Base-by-base conservation (phyloP, 371 early-diverging fungal species). In the Mortierella sp. region DNA sequence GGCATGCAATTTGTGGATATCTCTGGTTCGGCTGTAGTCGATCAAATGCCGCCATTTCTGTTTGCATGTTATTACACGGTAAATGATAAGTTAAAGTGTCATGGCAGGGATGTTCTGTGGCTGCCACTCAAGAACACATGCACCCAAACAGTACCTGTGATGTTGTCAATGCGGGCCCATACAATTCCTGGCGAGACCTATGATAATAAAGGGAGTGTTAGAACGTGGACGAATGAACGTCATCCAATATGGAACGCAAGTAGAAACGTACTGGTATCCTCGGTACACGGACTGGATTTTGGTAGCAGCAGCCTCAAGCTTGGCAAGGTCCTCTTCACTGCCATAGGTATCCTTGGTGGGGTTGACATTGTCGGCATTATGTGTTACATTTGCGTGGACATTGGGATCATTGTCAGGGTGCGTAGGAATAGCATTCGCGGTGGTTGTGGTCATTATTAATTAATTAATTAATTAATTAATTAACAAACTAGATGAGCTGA, bases 21-120 rank as follows among this genome's bases (percentile, higher is more conserved):
- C 61, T 47, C 64, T 58, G 8, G 19, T 63, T 9, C 74, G 69
- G 41, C 63, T 69, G 41, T 63, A 63, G 11, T 78, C 78, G 28
- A 78, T 67, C 43, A 78, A n/a, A 32, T 69, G 58, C 38, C 67
- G 69, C 78, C 78, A 78, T 58, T 73, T 78, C 78, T 77, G 62
- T 63, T 15, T 13, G 43, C 19, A n/a, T n/a, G 70, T 40, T 15
- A 21, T 22, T n/a, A 36, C 65, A 36, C 6, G 4, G 28, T 28
- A 15, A 58, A 9, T 2, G 28, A 28, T 28, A n/a, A n/a, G 28
- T 28, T 28, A 28, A 28, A 1, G 28, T 28, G 28, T 28, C 28
- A 28, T 28, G 2, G 28, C 2, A 28, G 28, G 28, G 28, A 28
- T 28, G 28, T 28, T 28, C 28, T 28, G 28, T 28, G 28, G 2